Conservation (phyloP, 257 asterid species). For the Craterostigma plantagineum region DNA sequence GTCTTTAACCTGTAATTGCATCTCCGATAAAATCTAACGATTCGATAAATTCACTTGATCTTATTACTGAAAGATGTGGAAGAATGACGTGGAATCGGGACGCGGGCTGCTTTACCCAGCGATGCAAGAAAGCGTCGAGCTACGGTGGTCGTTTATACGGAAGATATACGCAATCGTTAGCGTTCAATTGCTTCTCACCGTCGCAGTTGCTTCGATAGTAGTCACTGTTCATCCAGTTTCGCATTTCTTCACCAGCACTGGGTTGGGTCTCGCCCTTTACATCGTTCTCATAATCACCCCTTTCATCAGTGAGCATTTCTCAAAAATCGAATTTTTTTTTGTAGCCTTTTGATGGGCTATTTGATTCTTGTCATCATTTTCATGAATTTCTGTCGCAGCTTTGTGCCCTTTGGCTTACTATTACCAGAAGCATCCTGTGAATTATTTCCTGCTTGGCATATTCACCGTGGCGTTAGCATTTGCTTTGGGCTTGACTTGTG, state of each 20-base stretch:
- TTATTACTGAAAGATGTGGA: neutral
- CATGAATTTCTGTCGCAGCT: conserved; percentile 21
- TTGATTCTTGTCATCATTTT: neutral
- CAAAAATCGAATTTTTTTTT: too few relatives aligned
- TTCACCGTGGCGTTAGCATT: conserved; percentile 59
- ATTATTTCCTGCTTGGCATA: conserved; percentile 58
- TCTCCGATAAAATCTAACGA: too few relatives aligned
- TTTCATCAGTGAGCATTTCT: conserved; percentile 24
- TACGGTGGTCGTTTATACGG: conserved; percentile 37
- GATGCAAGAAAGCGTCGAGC: conserved; percentile 28
- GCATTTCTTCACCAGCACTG: conserved; percentile 29
- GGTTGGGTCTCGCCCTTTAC: conserved; percentile 38
- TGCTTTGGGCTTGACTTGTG: conserved; percentile 63
- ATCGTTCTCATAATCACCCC: conserved; percentile 42
- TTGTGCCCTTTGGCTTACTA: conserved; percentile 51
- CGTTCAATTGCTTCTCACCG: conserved; percentile 27
- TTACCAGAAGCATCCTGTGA: conserved; percentile 64
- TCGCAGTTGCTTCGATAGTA: conserved; percentile 25
- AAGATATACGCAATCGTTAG: conserved; percentile 26
- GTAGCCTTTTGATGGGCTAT: neutral
- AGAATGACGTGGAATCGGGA: conserved; percentile 26
- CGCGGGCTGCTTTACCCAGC: conserved; percentile 19
- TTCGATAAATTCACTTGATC: too few relatives aligned
- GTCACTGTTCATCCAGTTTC: conserved; percentile 21
- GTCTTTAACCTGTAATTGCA: too few relatives aligned